These are phyloP conservation scores for Microthyrium microscopicum DNA, from an alignment of 2,329 filamentous ascomycete genomes.

Conservation along the genomic window DNA sequence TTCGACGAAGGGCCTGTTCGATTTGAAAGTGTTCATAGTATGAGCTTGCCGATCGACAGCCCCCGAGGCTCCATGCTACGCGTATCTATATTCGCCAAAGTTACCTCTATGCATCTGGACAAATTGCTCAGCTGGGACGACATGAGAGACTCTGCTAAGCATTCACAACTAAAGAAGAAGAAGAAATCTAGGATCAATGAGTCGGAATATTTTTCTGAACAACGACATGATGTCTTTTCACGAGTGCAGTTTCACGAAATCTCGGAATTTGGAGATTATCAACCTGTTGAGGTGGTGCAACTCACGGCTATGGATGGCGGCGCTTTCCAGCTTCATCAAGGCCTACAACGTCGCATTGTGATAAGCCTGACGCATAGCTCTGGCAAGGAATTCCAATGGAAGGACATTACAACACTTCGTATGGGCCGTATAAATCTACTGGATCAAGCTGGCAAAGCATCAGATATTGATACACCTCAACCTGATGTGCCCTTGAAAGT, in stretches of 20 bases:
- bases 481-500: constrained; percentile 64
- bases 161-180: constrained; percentile 39
- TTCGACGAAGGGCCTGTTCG: constrained; percentile 87
- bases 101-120: constrained; percentile 86
- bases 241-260: constrained; percentile 81
- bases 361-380: constrained; percentile 85
- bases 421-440: constrained; percentile 71
- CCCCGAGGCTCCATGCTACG: constrained; percentile 60
- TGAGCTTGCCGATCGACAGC: constrained; percentile 75
- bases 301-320: constrained; percentile 69
- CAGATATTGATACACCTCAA: constrained; percentile 56
- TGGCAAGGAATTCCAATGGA: constrained; percentile 75
- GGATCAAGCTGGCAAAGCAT: constrained; percentile 69
- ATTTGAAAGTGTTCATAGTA: constrained; percentile 96
- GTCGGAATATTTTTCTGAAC: constrained; percentile 81
- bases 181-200: constrained; percentile 61
- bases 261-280: constrained; percentile 77
- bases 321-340: constrained; percentile 89
- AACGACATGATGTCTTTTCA: constrained; percentile 83
- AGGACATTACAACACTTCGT: constrained; percentile 59
- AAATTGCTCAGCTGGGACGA: constrained; percentile 98
- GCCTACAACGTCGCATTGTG: constrained; percentile 72
- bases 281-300: constrained; percentile 85
- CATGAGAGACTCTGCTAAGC: constrained; percentile 61
- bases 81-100: constrained; percentile 80